Conservation (phyloP, 306 rosid genomes). For the Quercus rubra region DNA sequence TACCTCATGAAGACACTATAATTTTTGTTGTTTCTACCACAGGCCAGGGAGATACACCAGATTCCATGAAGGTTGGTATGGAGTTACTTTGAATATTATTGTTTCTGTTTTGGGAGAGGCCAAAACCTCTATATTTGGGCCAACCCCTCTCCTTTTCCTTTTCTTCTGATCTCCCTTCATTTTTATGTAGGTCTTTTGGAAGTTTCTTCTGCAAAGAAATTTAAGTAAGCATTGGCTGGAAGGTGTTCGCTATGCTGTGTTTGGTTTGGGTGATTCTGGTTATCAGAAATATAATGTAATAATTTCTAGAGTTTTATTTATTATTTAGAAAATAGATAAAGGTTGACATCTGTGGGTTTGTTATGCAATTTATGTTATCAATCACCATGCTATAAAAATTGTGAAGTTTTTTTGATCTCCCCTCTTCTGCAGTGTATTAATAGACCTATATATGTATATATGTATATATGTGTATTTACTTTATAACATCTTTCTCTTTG, state of each 20-base stretch:
- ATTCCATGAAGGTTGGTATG: conserved; percentile 73
- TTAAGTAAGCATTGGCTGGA: conserved; percentile 66
- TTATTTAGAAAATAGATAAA: neutral
- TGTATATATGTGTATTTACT: neutral
- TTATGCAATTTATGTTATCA: neutral
- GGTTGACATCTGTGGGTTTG: neutral
- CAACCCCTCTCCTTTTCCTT: neutral
- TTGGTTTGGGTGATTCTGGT: conserved; percentile 92
- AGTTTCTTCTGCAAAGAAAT: conserved; percentile 69
- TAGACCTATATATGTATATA: neutral
- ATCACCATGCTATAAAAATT: neutral
- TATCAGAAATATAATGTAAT: conserved; percentile 88
- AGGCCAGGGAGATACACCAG: conserved; percentile 94
- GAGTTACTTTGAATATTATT: neutral
- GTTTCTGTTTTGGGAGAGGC: neutral
- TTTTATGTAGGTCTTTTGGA: conserved; percentile 78
- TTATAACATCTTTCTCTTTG: neutral
- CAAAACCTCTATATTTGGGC: neutral
- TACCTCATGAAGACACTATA: conserved; percentile 60
- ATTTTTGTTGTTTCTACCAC: conserved; percentile 93
- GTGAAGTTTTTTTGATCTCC: neutral
- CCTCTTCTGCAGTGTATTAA: neutral
- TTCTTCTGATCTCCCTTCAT: neutral
- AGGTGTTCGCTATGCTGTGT: conserved; percentile 71
- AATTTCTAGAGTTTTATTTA: conserved; percentile 3